Percentiles rank a stretch among this genome's conserved stretches.
phyloP scores from a whole-genome alignment of 2,329 filamentous ascomycete genomes.

The Immersiporthe knoxdaviesiana region DNA sequence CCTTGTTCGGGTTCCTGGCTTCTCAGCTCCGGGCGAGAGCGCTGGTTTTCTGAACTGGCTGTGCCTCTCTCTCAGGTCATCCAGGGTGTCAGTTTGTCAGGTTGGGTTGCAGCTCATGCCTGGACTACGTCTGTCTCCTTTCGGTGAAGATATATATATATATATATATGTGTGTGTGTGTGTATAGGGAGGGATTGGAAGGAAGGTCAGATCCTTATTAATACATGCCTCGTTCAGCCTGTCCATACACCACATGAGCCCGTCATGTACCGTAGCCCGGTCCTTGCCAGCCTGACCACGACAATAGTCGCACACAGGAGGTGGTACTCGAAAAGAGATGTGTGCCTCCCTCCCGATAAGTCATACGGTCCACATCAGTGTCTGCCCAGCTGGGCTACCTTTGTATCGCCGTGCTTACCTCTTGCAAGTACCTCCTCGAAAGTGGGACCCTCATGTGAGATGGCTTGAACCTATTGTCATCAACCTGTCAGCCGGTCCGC shows the following conservation, averaged over 20 bases:
- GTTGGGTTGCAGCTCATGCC: conserved; percentile 22
- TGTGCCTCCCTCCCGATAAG: not conserved
- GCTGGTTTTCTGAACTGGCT: conserved; percentile 11
- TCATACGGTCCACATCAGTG: not conserved
- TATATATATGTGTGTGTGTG: too few relatives aligned
- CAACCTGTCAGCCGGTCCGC: not conserved
- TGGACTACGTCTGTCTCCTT: too few relatives aligned
- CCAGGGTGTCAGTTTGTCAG: conserved; percentile 12
- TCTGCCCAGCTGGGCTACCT: not conserved
- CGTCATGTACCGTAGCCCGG: not conserved
- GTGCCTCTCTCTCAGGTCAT: not conserved
- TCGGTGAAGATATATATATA: too few relatives aligned
- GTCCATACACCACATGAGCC: not conserved
- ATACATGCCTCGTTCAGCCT: not conserved
- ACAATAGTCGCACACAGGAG: not conserved
- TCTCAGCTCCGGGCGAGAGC: conserved; percentile 19
- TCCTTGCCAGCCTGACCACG: not conserved
- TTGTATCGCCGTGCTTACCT: not conserved
- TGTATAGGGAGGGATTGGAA: not conserved
- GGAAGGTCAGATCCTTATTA: not conserved
- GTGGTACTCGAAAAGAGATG: not conserved
- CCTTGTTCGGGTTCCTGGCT: conserved; percentile 21
- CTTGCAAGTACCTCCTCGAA: not conserved
- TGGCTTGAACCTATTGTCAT: not conserved
- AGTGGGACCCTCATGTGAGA: not conserved